A percentile compares a stretch with the other conserved stretches of the same genome.
These are phyloP conservation scores for Solanum peruvianum DNA, from an alignment of 257 asterid genomes.

Conservation along the genomic window DNA sequence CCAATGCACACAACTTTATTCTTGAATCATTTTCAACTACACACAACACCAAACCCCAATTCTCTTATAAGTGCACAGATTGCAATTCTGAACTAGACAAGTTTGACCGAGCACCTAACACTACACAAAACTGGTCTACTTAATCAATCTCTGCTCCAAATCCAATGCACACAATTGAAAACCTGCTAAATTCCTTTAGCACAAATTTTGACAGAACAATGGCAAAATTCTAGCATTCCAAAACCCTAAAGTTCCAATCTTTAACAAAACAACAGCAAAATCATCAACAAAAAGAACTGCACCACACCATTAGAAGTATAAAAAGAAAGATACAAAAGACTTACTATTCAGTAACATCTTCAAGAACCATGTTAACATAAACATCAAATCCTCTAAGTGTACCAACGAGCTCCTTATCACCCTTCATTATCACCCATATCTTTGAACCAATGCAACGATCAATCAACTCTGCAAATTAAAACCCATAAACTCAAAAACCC, in stretches of 20 bases:
- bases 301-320: not conserved
- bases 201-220: not conserved
- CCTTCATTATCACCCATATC: slow-evolving; percentile 90
- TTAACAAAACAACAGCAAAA: not conserved
- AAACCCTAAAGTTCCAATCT: not conserved
- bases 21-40: not conserved
- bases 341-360: slow-evolving; percentile 78
- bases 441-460: slow-evolving; percentile 83
- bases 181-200: not conserved
- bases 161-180: not conserved
- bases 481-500: not conserved
- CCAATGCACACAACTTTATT: not conserved
- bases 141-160: not conserved
- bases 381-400: slow-evolving; percentile 79
- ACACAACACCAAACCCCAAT: not conserved
- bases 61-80: not conserved
- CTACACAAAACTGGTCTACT: not conserved
- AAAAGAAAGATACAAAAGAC: slow-evolving; percentile 1
- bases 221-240: not conserved
- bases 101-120: not conserved
- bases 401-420: slow-evolving; percentile 84
- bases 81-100: not conserved
- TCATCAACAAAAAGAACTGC: not conserved
- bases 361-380: slow-evolving; percentile 82
- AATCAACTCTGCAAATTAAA: slow-evolving; percentile 46